Conservation (phyloP, 2,329 filamentous ascomycete species). For the Aspergillus texensis region DNA sequence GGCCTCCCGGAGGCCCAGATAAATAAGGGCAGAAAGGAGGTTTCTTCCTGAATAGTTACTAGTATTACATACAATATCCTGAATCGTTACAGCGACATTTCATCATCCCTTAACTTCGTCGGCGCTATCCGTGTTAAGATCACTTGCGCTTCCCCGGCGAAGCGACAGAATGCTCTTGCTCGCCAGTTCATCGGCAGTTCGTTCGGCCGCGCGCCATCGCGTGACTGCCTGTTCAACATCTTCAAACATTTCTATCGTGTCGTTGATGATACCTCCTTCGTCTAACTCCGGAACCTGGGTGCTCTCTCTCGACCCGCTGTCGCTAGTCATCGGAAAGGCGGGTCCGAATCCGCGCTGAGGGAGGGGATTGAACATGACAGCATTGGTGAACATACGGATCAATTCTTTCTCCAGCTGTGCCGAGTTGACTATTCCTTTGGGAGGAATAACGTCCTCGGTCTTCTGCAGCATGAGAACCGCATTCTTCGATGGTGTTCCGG, state of each 20-base stretch:
- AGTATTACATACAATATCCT: constrained; percentile 24
- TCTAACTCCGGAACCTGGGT: constrained; percentile 67
- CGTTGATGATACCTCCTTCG: constrained; percentile 84
- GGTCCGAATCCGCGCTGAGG: constrained; percentile 70
- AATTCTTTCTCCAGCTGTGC: constrained; percentile 90
- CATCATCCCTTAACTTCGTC: constrained; percentile 38
- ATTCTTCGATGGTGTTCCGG: constrained; percentile 42
- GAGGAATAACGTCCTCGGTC: constrained; percentile 77
- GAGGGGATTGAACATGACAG: constrained; percentile 96
- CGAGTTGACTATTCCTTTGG: constrained; percentile 89
- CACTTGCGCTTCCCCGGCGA: constrained; percentile 40
- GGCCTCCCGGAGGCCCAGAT: neutral
- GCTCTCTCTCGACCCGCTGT: constrained; percentile 36
- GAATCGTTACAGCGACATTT: constrained; percentile 25
- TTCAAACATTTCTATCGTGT: constrained; percentile 85
- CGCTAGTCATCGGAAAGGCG: constrained; percentile 57
- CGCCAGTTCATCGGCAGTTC: constrained; percentile 42
- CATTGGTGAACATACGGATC: constrained; percentile 96
- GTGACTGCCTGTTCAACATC: constrained; percentile 80
- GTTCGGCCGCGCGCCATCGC: constrained; percentile 74
- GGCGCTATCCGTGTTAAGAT: constrained; percentile 39
- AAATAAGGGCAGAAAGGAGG: neutral
- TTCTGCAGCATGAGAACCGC: constrained; percentile 52
- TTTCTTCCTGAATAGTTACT: constrained; percentile 4
- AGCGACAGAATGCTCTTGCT: constrained; percentile 42